phyloP scores from a whole-genome alignment of 2,329 filamentous ascomycete genomes.

The Pseudofabraea citricarpa region DNA sequence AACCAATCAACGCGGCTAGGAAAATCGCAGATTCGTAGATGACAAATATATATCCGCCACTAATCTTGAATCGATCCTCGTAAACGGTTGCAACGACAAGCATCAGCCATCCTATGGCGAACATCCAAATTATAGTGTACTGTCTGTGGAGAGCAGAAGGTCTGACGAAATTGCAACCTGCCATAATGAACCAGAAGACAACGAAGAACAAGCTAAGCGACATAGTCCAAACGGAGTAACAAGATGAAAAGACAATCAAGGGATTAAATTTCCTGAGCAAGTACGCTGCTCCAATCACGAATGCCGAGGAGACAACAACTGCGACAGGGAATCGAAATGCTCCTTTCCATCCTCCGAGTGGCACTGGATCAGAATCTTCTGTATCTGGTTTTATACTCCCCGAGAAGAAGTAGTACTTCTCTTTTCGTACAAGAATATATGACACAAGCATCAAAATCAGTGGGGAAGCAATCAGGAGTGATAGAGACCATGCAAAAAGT shows the following conservation, averaged over 20 bases:
- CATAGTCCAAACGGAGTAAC: constrained; percentile 86
- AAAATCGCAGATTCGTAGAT: constrained; percentile 76
- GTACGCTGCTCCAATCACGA: constrained; percentile 69
- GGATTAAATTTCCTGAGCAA: constrained; percentile 81
- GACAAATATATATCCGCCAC: constrained; percentile 74
- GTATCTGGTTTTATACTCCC: constrained; percentile 51
- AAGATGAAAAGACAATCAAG: constrained; percentile 83
- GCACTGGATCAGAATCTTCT: constrained; percentile 55
- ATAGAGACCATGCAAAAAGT: constrained; percentile 83
- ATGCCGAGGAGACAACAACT: constrained; percentile 59
- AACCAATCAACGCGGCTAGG: constrained; percentile 66
- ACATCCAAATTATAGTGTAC: constrained; percentile 82
- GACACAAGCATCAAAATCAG: constrained; percentile 66
- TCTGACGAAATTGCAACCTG: constrained; percentile 71
- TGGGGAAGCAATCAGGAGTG: constrained; percentile 75
- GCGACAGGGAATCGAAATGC: constrained; percentile 81
- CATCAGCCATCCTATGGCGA: constrained; percentile 65
- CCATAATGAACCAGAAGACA: constrained; percentile 76
- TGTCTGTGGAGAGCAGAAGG: constrained; percentile 82
- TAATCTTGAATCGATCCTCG: constrained; percentile 69
- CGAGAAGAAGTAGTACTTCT: constrained; percentile 87
- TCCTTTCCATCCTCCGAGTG: constrained; percentile 72
- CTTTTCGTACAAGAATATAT: constrained; percentile 61
- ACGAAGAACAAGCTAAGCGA: constrained; percentile 77
- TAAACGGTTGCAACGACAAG: constrained; percentile 70